Evolutionary conservation across 1,284 basidiomycete genomes (phyloP).

Genomic region (Peniophora sp.): DNA sequence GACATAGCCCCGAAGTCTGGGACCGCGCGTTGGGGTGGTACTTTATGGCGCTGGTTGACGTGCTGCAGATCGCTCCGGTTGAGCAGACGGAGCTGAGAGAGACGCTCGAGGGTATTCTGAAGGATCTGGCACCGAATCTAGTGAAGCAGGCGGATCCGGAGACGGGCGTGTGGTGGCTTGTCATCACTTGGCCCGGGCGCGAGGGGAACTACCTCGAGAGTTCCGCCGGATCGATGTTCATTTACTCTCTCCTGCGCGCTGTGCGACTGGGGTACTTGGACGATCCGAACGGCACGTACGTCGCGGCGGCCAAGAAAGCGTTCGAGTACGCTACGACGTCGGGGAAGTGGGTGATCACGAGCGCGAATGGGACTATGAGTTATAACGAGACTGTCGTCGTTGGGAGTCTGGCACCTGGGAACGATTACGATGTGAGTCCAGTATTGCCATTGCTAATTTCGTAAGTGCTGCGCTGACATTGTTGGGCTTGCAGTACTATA

Average conservation of each 20-base stretch:
- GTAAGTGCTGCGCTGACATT: neutral
- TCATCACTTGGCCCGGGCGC: constrained; percentile 38
- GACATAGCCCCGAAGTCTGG: constrained; percentile 42
- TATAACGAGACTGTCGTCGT: constrained; percentile 38
- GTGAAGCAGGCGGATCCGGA: constrained; percentile 30
- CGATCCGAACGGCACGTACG: constrained; percentile 30
- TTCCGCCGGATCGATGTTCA: constrained; percentile 38
- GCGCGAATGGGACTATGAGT: constrained; percentile 34
- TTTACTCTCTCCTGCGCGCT: constrained; percentile 36
- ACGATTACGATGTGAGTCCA: constrained; percentile 31
- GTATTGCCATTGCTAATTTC: neutral
- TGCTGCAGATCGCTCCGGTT: constrained; percentile 30
- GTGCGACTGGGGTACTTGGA: constrained; percentile 33
- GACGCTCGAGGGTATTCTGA: constrained; percentile 24
- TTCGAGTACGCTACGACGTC: constrained; percentile 33
- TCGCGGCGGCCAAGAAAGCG: constrained; percentile 29
- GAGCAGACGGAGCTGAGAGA: constrained; percentile 21
- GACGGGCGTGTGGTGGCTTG: constrained; percentile 42
- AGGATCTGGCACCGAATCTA: constrained; percentile 26
- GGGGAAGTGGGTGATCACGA: constrained; percentile 28
- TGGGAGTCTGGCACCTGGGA: constrained; percentile 31
- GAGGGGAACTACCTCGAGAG: constrained; percentile 43
- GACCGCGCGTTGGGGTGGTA: constrained; percentile 44
- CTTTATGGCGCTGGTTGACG: constrained; percentile 41
- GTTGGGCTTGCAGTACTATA: constrained; percentile 28